phyloP scores from a whole-genome alignment of 805 yeast species.

The Danielia reshetovae region DNA sequence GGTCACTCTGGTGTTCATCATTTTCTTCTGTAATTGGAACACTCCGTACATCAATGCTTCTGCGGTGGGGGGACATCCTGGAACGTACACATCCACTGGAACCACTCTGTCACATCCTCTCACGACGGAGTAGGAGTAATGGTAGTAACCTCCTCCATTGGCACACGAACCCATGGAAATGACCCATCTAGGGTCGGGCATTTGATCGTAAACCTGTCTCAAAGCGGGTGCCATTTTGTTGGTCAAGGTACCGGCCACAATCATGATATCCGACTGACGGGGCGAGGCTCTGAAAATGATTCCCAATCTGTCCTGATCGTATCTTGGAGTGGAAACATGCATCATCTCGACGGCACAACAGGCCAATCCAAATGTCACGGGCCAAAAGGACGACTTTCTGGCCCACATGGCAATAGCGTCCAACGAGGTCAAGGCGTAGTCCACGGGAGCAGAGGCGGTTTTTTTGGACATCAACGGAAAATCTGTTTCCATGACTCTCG shows the following conservation, averaged over 20 bases:
- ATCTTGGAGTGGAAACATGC: slow-evolving; percentile 89
- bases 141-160: slow-evolving; percentile 91
- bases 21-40: slow-evolving; percentile 84
- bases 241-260: slow-evolving; percentile 88
- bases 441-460: slow-evolving; percentile 53
- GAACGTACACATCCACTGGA: slow-evolving; percentile 87
- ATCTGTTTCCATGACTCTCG: slow-evolving; percentile 57
- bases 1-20: slow-evolving; percentile 76
- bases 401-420: slow-evolving; percentile 89
- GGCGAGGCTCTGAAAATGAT: slow-evolving; percentile 93
- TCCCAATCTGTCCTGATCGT: slow-evolving; percentile 89
- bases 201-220: slow-evolving; percentile 89
- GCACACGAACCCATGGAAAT: slow-evolving; percentile 94
- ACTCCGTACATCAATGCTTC: slow-evolving; percentile 91
- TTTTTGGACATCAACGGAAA: slow-evolving; percentile 67
- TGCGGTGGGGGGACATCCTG: slow-evolving; percentile 90
- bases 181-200: slow-evolving; percentile 95
- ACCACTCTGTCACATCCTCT: slow-evolving; percentile 87
- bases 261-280: slow-evolving; percentile 88
- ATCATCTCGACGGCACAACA: slow-evolving; percentile 96
- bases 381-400: slow-evolving; percentile 89
- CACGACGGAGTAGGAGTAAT: slow-evolving; percentile 83
- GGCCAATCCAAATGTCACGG: slow-evolving; percentile 86
- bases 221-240: slow-evolving; percentile 93
- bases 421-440: slow-evolving; percentile 76